Percentiles rank a stretch among this genome's conserved stretches.
Evolutionary conservation across 345 rosid genomes (phyloP).

Genomic region (Fremontodendron californicum): DNA sequence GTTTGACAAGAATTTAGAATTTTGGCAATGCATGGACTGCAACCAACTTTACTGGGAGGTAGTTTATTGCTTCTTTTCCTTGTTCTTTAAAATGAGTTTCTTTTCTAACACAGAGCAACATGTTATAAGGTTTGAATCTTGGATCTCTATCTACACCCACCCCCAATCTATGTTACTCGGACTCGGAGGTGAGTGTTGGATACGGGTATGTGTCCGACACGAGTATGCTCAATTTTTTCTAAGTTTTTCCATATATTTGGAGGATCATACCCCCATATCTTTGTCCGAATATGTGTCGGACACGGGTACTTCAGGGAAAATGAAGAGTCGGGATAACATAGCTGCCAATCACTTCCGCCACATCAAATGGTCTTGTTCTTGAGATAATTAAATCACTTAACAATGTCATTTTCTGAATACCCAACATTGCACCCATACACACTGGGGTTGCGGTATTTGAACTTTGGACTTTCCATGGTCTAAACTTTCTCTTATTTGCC

Average conservation of each 20-base stretch:
- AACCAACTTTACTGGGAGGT: conserved; percentile 98
- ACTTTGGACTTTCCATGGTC: background rate
- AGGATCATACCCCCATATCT: too few relatives aligned
- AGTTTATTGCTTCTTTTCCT: conserved; percentile 2
- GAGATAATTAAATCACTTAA: background rate
- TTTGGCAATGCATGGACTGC: conserved; percentile 98
- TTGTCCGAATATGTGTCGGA: too few relatives aligned
- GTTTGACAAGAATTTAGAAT: conserved; percentile 76
- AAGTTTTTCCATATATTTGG: too few relatives aligned
- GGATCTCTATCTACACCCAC: background rate
- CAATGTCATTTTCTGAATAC: background rate
- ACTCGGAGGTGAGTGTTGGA: too few relatives aligned
- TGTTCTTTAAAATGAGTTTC: background rate
- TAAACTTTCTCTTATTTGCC: background rate
- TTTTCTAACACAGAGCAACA: background rate
- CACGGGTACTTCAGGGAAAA: too few relatives aligned
- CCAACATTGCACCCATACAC: background rate
- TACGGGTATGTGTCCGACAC: too few relatives aligned
- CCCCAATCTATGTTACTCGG: too few relatives aligned
- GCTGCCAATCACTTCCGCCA: background rate
- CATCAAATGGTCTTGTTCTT: background rate
- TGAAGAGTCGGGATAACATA: too few relatives aligned
- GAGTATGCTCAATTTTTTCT: too few relatives aligned
- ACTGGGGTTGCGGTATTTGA: background rate
- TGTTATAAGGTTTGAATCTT: conserved; percentile 9